Evolutionary conservation across 2,329 filamentous ascomycete genomes (phyloP), one percentile per base, ranked within the genome.

Genomic region (Xylaria sp.): DNA sequence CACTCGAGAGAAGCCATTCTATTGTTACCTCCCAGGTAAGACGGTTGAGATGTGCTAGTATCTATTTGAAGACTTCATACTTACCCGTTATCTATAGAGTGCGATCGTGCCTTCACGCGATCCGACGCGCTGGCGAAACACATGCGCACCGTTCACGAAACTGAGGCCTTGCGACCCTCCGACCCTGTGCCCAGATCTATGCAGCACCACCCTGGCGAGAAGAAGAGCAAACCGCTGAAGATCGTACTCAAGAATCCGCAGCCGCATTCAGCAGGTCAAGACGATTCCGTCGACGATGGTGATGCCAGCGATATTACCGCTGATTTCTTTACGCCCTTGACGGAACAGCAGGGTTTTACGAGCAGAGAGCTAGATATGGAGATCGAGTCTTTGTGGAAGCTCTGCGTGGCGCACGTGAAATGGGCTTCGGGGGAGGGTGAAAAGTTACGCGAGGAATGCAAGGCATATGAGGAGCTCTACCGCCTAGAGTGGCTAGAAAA

Each of bases 81-180:
- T 67, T 5, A 67, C 55, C 30, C 39, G 39, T 49, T 11, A 18
- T 18, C 54, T 47, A 34, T 68, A 96, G 94, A 99, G 83, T 99
- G 94, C 76, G 94, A 99, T 73, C 89, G 93, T 62, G 92, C 92
- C 37, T 99, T 99, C 69, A 99, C 94, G 2, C 84, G 94, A 65
- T 97, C 93, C 23, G 94, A 99, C 70, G 94, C 94, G 10, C 82
- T 99, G 0, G 92, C 93, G 1, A 99, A 99, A 75, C 94, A 99
- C 73, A 97, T 97, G 91, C 89, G 94, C 68, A 97, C 94, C 13
- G 92, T 99, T 44, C 94, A 99, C 78, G 94, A 99, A 74, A 97
- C 93, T 2, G 94, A 99, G 76, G 90, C 91, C 13, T 81, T 96
- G 19, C 87, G 91, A n/a, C 89, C 90, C 3, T 86, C 84, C 13